These are phyloP conservation scores for Rhodotorula glutinis DNA, from an alignment of 1,284 basidiomycete genomes.

Conservation along the genomic window DNA sequence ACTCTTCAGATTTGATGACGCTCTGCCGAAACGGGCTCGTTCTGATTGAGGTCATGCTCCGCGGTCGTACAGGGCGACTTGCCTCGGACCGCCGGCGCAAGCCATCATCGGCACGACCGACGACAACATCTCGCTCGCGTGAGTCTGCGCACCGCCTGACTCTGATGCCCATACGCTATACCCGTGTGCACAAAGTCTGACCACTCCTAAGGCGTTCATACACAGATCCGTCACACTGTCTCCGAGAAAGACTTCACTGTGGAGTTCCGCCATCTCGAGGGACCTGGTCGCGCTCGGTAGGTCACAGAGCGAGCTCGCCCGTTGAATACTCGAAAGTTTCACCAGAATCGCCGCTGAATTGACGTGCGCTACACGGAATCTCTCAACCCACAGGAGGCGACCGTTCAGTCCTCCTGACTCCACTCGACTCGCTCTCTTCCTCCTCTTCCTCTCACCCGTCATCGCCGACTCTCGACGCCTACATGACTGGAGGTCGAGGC, in stretches of 20 bases:
- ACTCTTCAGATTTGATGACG: background rate
- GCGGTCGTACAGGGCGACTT: slow-evolving; percentile 24
- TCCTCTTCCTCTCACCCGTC: too few relatives aligned
- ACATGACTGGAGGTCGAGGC: slow-evolving; percentile 25
- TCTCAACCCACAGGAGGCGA: background rate
- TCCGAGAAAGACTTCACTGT: slow-evolving; percentile 35
- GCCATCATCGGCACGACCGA: slow-evolving; percentile 29
- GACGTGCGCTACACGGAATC: too few relatives aligned
- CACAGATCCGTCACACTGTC: slow-evolving; percentile 25
- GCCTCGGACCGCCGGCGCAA: slow-evolving; percentile 32
- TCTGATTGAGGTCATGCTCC: background rate
- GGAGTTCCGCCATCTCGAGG: slow-evolving; percentile 33
- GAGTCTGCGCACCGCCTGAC: too few relatives aligned
- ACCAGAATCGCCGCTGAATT: too few relatives aligned
- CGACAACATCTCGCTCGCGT: slow-evolving; percentile 33
- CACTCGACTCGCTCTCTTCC: background rate
- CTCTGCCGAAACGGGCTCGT: background rate
- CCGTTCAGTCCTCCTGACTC: background rate
- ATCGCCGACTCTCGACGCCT: slow-evolving; percentile 12
- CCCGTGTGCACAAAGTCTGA: too few relatives aligned
- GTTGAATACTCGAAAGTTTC: background rate
- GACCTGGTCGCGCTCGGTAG: slow-evolving; percentile 30
- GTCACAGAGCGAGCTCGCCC: background rate
- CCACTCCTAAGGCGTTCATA: background rate
- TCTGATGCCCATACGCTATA: too few relatives aligned